These are phyloP conservation scores for Cerrena zonata DNA, from an alignment of 1,284 basidiomycete genomes.

Conservation along the genomic window DNA sequence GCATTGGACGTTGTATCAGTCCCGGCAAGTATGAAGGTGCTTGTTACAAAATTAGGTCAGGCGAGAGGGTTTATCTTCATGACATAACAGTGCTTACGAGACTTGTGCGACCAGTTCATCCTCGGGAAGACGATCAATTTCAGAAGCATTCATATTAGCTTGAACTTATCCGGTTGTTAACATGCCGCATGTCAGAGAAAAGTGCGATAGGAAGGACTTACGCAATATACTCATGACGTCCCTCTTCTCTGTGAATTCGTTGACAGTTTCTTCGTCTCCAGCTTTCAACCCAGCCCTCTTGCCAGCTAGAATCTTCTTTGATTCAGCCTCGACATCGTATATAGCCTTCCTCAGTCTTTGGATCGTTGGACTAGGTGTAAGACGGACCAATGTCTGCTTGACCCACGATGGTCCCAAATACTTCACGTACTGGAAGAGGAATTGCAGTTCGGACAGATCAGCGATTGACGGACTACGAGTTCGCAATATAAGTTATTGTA, in stretches of 20 bases:
- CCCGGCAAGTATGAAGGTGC: conserved; percentile 6
- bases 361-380: too few species aligned
- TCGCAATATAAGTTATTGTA: too few species aligned
- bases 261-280: conserved; percentile 14
- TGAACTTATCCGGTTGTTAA: conserved; percentile 2
- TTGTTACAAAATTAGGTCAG: background rate
- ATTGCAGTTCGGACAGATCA: too few species aligned
- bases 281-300: conserved; percentile 16
- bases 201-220: conserved; percentile 4
- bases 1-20: too few species aligned
- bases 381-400: too few species aligned
- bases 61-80: background rate
- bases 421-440: too few species aligned
- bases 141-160: conserved; percentile 4
- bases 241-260: conserved; percentile 17
- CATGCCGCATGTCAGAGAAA: background rate
- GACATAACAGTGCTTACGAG: conserved; percentile 3
- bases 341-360: too few species aligned
- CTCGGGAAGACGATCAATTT: too few species aligned
- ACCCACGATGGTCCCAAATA: too few species aligned
- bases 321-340: conserved; percentile 13
- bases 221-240: conserved; percentile 23
- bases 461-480: too few species aligned
- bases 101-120: too few species aligned
- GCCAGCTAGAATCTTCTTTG: too few species aligned